Evolutionary conservation across 139 green algal genomes (phyloP), one percentile per base, ranked within the genome.

Genomic region (Bryopsis sp.): DNA sequence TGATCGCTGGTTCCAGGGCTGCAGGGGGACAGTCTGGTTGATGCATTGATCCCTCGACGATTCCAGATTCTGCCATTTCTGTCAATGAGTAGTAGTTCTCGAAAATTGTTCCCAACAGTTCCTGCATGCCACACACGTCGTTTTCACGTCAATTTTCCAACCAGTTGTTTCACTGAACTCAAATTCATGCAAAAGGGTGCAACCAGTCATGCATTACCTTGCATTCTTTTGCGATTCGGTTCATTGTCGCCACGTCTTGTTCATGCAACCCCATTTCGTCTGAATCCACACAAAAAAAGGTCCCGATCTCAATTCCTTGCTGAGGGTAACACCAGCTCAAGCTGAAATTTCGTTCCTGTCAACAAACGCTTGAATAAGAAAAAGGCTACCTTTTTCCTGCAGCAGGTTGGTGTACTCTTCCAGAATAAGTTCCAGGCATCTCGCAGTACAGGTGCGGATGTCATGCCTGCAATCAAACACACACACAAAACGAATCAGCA

Each of bases 41-140:
- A 39, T 48, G 24, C 33, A 19, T 7, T n/a, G 32, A 19, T 4
- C 59, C 59, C 29, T 39, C 33, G 24, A 47, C 5, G 31, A 67
- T 67, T 39, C 59, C 59, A 47, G 11, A 46, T 26, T 67, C 31
- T 28, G 59, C 29, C 6, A 47, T n/a, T 39, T 67, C 59, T n/a
- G 7, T 48, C 59, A 67, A 31, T n/a, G n/a, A 28, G 33, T 67
- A 67, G 19, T 67, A 67, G 19, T 67, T 67, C 33, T 67, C 59
- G 31, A 67, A 67, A 47, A 47, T 32, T 28, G 5, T 26, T 24
- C 28, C 19, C 19, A 67, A 19, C 7, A 67, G 8, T 33, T 67
- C 59, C 59, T 67, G 31, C n/a, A 15, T 6, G 11, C 43, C 43
- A 54, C 19, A 19, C 43, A 26, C 43, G 15, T 19, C 19, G 11